Evolutionary conservation across 202 grass and related monocot genomes (phyloP).

Genomic region (Carex arenaria): DNA sequence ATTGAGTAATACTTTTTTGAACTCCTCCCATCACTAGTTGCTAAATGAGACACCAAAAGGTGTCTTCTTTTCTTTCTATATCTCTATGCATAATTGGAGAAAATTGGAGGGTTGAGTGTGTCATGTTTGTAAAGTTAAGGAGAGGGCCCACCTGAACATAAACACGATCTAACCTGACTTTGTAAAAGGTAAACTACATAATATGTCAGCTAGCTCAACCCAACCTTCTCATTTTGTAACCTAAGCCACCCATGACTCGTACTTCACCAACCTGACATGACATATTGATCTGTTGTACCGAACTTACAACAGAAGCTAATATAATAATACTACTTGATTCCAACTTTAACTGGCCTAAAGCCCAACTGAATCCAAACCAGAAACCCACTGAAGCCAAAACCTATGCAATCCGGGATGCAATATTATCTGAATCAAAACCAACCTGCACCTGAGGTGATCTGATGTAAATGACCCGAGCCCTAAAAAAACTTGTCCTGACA

Average conservation of each 20-base stretch:
- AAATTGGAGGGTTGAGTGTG: neutral
- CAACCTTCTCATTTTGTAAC: neutral
- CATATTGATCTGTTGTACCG: neutral
- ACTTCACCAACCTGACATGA: neutral
- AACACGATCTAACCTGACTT: neutral
- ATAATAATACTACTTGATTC: neutral
- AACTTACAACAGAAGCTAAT: neutral
- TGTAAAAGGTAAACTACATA: neutral
- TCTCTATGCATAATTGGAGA: neutral
- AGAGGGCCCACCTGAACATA: neutral
- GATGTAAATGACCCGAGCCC: neutral
- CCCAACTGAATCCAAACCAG: neutral
- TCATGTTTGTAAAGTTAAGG: neutral
- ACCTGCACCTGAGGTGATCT: neutral
- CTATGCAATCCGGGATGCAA: neutral
- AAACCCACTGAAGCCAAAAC: neutral
- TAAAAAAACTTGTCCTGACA: neutral
- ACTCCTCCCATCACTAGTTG: neutral
- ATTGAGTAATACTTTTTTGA: neutral
- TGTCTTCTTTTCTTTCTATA: neutral
- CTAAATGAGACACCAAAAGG: neutral
- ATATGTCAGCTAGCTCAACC: neutral
- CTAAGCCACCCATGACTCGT: neutral
- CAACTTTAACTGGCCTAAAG: neutral
- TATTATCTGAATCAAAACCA: neutral